phyloP scores from a whole-genome alignment of 129 eudicot genomes.

The Dittrichia graveolens region DNA sequence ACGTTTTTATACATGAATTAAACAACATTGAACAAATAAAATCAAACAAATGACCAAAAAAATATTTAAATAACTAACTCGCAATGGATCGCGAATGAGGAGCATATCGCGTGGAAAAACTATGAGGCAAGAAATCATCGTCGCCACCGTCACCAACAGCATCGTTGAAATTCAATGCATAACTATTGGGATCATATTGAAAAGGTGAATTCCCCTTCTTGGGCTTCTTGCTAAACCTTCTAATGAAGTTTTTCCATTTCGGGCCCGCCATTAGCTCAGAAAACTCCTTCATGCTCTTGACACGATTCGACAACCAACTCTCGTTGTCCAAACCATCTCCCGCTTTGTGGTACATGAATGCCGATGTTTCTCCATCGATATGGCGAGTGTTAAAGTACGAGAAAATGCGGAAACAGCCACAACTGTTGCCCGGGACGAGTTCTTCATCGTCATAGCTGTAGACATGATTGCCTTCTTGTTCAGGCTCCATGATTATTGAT shows the following conservation, averaged over 20 bases:
- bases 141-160: constrained; percentile 36
- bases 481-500: constrained; percentile 29
- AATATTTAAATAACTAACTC: neutral
- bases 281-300: constrained; percentile 56
- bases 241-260: constrained; percentile 79
- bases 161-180: constrained; percentile 69
- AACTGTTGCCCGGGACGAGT: neutral
- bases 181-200: constrained; percentile 68
- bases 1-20: neutral
- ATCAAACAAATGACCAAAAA: neutral
- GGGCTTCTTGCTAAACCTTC: constrained; percentile 54
- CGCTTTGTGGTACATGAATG: constrained; percentile 14
- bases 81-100: constrained; percentile 33
- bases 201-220: constrained; percentile 37
- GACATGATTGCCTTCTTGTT: constrained; percentile 27
- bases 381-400: constrained; percentile 22
- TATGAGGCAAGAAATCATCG: constrained; percentile 38
- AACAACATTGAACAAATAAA: neutral
- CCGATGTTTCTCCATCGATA: constrained; percentile 20
- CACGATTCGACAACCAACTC: constrained; percentile 46
- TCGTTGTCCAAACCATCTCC: constrained; percentile 35
- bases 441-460: constrained; percentile 25
- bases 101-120: constrained; percentile 65
- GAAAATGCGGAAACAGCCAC: constrained; percentile 44
- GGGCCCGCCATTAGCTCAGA: constrained; percentile 87